Percentiles rank a stretch among this genome's conserved stretches.
These are phyloP conservation scores for Bathelium albidoporum DNA, from an alignment of 495 filamentous ascomycete species.

Conservation along the genomic window DNA sequence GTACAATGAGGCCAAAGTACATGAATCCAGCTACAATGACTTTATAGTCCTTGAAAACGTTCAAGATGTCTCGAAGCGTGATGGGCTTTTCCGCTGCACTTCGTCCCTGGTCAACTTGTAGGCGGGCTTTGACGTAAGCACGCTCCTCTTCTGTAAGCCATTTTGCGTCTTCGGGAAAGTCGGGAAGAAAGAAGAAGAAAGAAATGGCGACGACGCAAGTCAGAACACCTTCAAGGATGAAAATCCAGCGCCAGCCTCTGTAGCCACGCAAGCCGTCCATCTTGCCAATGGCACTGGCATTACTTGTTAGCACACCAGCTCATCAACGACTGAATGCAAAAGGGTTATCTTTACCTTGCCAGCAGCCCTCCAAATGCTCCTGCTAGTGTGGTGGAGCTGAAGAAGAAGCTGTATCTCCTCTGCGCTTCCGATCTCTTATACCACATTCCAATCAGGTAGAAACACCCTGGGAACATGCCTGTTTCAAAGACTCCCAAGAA, in stretches of 20 bases:
- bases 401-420: conserved; percentile 84
- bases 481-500: conserved; percentile 82
- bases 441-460: conserved; percentile 53
- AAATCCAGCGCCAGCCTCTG: conserved; percentile 74
- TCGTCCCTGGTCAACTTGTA: conserved; percentile 65
- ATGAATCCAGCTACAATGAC: conserved; percentile 71
- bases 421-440: conserved; percentile 81
- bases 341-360: conserved; percentile 11
- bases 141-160: conserved; percentile 71
- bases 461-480: conserved; percentile 73
- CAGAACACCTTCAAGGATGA: conserved; percentile 58
- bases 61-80: conserved; percentile 50
- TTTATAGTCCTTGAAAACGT: conserved; percentile 62
- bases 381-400: conserved; percentile 56
- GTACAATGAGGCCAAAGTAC: conserved; percentile 84
- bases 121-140: conserved; percentile 58
- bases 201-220: conserved; percentile 61
- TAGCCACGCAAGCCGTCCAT: conserved; percentile 62
- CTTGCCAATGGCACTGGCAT: conserved; percentile 55
- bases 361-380: conserved; percentile 36
- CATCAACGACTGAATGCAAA: not conserved
- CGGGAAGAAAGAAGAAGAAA: conserved; percentile 72
- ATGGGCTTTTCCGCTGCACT: conserved; percentile 53
- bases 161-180: conserved; percentile 57
- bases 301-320: not conserved